Base-by-base conservation (phyloP, 148 eudicot genomes). In the Amaranthus hypochondriacus region DNA sequence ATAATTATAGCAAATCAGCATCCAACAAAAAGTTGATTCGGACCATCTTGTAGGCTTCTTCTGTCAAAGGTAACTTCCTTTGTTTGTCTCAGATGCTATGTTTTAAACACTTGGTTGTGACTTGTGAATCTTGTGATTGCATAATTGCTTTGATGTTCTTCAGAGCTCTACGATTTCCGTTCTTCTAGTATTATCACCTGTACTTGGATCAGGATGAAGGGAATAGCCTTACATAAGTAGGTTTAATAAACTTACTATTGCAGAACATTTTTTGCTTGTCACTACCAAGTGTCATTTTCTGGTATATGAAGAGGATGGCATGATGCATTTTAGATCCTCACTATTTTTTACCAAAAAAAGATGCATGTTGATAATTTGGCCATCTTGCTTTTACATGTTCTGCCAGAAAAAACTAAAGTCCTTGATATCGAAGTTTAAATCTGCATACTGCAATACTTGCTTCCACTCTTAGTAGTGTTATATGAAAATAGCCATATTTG, bases 1-100 rank as follows among this genome's bases (percentile, higher is more conserved):
- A 53, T 82, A 60, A 65, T 78, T 51, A 44, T 78, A 62, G 62
- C 83, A 49, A 79, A 75, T 42, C 58, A n/a, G 14, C 80, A 75
- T 66, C 81, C 82, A 18, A 56, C 71, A 44, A 80, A 82, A 73
- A 61, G 49, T 62, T 78, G 46, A 47, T 28, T 13, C 52, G 13
- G 18, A 62, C 60, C 10, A 56, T 7, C 21, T 42, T 72, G 15
- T 28, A 53, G 73, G 65, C 63, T 62, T 64, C n/a, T 75, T 70
- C 59, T 49, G 18, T 61, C 50, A 11, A 48, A 79, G 81, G 82
- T 79, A 79, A 53, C 54, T n/a, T 56, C 4, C n/a, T 6, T 49
- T 42, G 48, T 60, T 42, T 8, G 56, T 18, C 11, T 70, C 28
- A 10, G 14, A n/a, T 12, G 39, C 51, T 50, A 7, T 51, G 42